A percentile compares a stretch with the other conserved stretches of the same genome.
Conservation (phyloP, 2,329 filamentous ascomycete genomes). For the Paraphoma chrysanthemicola region DNA sequence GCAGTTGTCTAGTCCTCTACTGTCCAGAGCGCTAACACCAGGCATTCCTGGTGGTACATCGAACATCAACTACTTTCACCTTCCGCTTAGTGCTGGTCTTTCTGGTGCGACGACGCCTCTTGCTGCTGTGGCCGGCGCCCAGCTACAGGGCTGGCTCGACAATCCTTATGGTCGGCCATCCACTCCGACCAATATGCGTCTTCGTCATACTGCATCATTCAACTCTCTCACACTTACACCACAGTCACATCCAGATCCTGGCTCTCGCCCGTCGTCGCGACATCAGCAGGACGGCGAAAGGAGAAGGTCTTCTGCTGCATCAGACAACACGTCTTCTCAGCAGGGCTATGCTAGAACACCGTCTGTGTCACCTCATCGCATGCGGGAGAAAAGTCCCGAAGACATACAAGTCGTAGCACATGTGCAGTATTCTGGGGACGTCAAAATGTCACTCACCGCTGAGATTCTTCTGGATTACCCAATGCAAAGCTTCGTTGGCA, state of each 20-base stretch:
- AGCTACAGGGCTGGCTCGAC: conserved; percentile 61
- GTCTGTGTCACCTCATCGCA: conserved; percentile 56
- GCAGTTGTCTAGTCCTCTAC: conserved; percentile 45
- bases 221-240: conserved; percentile 55
- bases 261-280: conserved; percentile 54
- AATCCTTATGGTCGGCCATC: conserved; percentile 40
- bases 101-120: conserved; percentile 81
- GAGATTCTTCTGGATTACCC: conserved; percentile 97
- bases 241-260: conserved; percentile 53
- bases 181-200: conserved; percentile 44
- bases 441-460: conserved; percentile 87
- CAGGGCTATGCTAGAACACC: conserved; percentile 37
- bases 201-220: conserved; percentile 50
- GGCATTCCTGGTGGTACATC: conserved; percentile 73
- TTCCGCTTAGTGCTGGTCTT: conserved; percentile 73
- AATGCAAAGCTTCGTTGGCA: conserved; percentile 96
- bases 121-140: conserved; percentile 78
- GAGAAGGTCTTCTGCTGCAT: conserved; percentile 35
- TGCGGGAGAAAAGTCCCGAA: conserved; percentile 78
- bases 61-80: conserved; percentile 83
- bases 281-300: conserved; percentile 44
- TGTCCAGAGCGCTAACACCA: conserved; percentile 60
- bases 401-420: conserved; percentile 94
- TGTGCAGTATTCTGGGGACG: conserved; percentile 86
- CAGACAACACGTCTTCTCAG: conserved; percentile 33